Evolutionary conservation across 2,329 filamentous ascomycete species (phyloP).

Genomic region (Exophiala alcalophila): DNA sequence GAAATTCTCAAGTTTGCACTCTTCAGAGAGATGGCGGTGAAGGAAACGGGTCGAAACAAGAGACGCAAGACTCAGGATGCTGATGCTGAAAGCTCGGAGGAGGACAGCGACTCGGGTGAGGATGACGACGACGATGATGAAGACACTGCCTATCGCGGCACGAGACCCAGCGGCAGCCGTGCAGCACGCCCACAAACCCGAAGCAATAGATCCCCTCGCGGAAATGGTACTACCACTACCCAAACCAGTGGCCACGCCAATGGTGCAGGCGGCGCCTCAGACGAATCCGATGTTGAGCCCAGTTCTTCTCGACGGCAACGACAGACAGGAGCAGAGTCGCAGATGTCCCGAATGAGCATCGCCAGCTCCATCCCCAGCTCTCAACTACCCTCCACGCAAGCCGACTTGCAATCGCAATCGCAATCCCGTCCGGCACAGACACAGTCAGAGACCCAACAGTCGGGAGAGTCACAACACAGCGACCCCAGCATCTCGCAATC

Average conservation of each 20-base stretch:
- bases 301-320: conserved; percentile 40
- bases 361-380: conserved; percentile 79
- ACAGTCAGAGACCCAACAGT: conserved; percentile 55
- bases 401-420: conserved; percentile 33
- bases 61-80: conserved; percentile 72
- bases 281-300: conserved; percentile 51
- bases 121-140: conserved; percentile 35
- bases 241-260: conserved; percentile 41
- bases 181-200: conserved; percentile 26
- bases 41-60: conserved; percentile 67
- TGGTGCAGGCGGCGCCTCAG: conserved; percentile 50
- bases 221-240: conserved; percentile 36
- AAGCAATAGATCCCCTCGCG: conserved; percentile 27
- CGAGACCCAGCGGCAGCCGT: conserved; percentile 31
- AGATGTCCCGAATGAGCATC: conserved; percentile 53
- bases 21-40: conserved; percentile 87
- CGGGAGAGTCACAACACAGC: conserved; percentile 65
- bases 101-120: conserved; percentile 53
- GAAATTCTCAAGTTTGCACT: conserved; percentile 87
- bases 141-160: conserved; percentile 29
- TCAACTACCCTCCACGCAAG: conserved; percentile 55
- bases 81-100: conserved; percentile 62
- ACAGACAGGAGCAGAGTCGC: conserved; percentile 42
- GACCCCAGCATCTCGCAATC: conserved; percentile 70
- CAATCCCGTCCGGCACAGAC: conserved; percentile 43